These are phyloP conservation scores for Syzygium aqueum DNA, from an alignment of 345 rosid genomes.

Conservation along the genomic window DNA sequence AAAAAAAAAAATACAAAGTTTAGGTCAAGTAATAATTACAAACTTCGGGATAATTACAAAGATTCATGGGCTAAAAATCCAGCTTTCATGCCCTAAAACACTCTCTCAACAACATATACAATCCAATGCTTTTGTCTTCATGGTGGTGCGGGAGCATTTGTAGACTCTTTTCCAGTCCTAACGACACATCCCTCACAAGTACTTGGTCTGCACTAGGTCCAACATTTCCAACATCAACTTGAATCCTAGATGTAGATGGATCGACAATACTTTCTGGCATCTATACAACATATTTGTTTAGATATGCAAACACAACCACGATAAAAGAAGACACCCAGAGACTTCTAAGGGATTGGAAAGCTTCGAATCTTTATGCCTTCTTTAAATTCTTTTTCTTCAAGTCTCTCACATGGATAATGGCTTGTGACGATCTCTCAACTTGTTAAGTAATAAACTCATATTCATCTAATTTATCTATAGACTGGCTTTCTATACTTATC, in stretches of 20 bases:
- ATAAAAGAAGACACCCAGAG: neutral
- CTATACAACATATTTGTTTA: neutral
- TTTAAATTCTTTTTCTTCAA: neutral
- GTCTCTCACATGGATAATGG: neutral
- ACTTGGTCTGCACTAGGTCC: neutral
- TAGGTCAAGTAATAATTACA: too few species aligned
- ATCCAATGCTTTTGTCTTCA: neutral
- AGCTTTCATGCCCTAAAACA: neutral
- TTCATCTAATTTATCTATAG: neutral
- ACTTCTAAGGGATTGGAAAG: neutral
- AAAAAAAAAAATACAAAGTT: too few species aligned
- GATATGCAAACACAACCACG: too few species aligned
- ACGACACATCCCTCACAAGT: neutral
- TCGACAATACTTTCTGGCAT: neutral
- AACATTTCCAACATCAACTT: neutral
- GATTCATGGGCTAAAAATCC: neutral
- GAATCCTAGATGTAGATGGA: neutral
- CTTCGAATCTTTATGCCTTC: neutral
- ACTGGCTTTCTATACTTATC: neutral
- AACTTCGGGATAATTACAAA: too few species aligned
- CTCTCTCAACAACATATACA: neutral
- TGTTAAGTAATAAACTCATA: neutral
- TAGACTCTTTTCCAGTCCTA: neutral
- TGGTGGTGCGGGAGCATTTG: neutral
- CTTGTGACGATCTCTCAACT: neutral